Evolutionary conservation across 2,329 filamentous ascomycete species (phyloP), one percentile per base, ranked within the genome.

Genomic region (Trichophyton simii): DNA sequence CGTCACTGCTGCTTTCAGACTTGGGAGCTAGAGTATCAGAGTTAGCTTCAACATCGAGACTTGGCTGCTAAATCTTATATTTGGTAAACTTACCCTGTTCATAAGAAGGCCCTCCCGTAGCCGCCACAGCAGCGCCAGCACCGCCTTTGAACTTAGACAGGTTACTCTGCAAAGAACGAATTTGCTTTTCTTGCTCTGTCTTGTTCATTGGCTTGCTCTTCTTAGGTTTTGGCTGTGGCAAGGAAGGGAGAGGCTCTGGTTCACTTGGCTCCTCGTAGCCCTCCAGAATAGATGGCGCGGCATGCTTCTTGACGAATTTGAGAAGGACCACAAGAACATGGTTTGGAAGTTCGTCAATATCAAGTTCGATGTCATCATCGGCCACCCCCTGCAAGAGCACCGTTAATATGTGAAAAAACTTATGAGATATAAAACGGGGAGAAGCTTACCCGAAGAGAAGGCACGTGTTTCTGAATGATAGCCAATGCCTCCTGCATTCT

Each of bases 401-500:
- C 11, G 59, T 66, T 63, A 67, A 64, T 57, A 22, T 3, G 55
- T 1, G 34, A 6, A 15, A 42, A 59, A 59, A 36, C 18, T 44
- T 9, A 13, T 38, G 46, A 20, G 55, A 54, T 22, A 7, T 5
- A 54, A 62, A 69, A 18, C 13, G 28, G 28, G 9, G 36, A 50
- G 3, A 44, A 11, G 25, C 73, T 71, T 73, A 77, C 81, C 79
- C 83, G 81, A 77, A 94, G 79, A 79, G 87, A 79, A 76, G 89
- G 77, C 78, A 89, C 74, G 66, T 95, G 92, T 66, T 84, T 84
- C 72, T 95, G 90, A 70, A 99, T 97, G 64, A 97, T 91, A 63
- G 87, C 84, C 36, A 96, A 89, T 0, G 92, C 90, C 66, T 85
- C 84, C 58, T 86, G 82, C 69, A 96, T 87, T 66, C 89, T 85